These are phyloP conservation scores for Plantago major DNA, from an alignment of 257 asterid species.

Conservation along the genomic window DNA sequence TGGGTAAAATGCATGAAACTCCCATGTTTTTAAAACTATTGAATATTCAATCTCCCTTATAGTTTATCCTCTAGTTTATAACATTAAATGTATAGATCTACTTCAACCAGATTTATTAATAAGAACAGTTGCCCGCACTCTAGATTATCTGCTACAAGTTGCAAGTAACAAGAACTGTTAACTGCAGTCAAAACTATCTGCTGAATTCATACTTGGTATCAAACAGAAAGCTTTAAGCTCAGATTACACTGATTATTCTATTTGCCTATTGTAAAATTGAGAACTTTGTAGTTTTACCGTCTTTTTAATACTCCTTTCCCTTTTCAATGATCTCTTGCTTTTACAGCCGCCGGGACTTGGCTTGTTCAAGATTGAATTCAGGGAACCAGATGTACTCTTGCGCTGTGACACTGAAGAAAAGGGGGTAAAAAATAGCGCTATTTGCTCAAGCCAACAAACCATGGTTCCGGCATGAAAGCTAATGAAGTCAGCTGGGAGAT, in stretches of 20 bases:
- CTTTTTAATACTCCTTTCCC: not conserved
- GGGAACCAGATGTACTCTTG: slow-evolving; percentile 48
- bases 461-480: slow-evolving; percentile 16
- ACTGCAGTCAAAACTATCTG: no score
- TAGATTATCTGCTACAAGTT: no score
- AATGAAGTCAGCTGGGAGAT: slow-evolving; percentile 51
- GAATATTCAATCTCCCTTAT: not conserved
- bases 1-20: no score
- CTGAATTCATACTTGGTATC: no score
- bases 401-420: slow-evolving; percentile 35
- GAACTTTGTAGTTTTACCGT: no score
- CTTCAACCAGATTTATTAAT: no score
- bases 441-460: slow-evolving; percentile 24
- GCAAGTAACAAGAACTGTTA: no score
- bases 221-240: no score
- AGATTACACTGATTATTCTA: not conserved
- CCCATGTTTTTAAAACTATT: no score
- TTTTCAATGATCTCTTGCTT: not conserved
- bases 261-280: not conserved
- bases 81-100: no score
- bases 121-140: no score
- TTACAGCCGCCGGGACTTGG: slow-evolving; percentile 65
- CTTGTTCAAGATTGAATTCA: slow-evolving; percentile 48
- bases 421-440: slow-evolving; percentile 27
- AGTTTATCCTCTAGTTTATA: not conserved